Base-by-base conservation (phyloP, 345 rosid genomes). In the Hevea brasiliensis region DNA sequence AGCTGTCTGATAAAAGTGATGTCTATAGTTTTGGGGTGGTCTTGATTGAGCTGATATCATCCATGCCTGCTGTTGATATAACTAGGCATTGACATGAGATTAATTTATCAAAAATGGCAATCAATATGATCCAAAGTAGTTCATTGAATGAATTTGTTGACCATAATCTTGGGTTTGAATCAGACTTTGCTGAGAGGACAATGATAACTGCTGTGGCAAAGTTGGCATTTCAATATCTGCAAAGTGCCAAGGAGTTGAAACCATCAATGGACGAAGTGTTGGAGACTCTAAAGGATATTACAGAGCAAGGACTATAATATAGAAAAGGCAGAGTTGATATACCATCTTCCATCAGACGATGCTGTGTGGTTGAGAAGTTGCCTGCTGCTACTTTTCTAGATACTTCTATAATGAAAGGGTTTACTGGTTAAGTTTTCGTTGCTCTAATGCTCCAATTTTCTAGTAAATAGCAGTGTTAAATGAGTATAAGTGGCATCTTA, bases 1-100 rank as follows among this genome's bases (percentile, higher is more conserved):
- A 90, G 62, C 84, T 94, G 54, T 89, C 97, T 0, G 83, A 76
- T 72, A 94, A 90, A 83, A 94, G 98, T n/a, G 98, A 94, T 1
- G 93, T 91, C 1, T 91, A 83, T n/a, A n/a, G n/a, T n/a, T n/a
- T n/a, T n/a, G n/a, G n/a, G n/a, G n/a, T n/a, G n/a, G n/a, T n/a
- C n/a, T n/a, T n/a, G n/a, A n/a, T n/a, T n/a, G n/a, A n/a, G n/a
- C n/a, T n/a, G n/a, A n/a, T n/a, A n/a, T n/a, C n/a, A n/a, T n/a
- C n/a, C n/a, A n/a, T n/a, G n/a, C n/a, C n/a, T n/a, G n/a, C n/a
- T n/a, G n/a, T n/a, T 61, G 87, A 91, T 77, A 90, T 94, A 77
- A 87, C 84, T 0, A 86, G 98, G 79, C 89, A 89, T 42, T 80
- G 89, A 21, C 93, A 87, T 6, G 92, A 94, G 80, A 92, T 94